Percentiles rank a stretch among this genome's conserved stretches.
Evolutionary conservation across 768 basidiomycete genomes (phyloP).

Genomic region (Grammothele lineata): DNA sequence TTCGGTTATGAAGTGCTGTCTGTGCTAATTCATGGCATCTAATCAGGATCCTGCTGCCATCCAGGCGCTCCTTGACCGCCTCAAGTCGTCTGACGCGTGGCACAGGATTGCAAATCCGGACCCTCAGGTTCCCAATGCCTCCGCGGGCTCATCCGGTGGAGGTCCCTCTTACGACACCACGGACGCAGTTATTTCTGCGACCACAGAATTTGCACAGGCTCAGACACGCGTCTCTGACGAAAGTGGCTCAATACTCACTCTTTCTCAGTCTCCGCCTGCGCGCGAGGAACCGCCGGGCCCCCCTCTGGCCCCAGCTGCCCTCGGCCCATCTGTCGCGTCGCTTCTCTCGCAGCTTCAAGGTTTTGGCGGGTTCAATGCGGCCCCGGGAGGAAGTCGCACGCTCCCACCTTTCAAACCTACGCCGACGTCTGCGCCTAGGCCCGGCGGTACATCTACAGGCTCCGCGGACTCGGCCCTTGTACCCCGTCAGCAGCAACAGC

Average conservation of each 20-base stretch:
- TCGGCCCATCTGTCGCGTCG: constrained; percentile 44
- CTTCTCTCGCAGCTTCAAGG: constrained; percentile 58
- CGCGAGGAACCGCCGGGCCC: no score
- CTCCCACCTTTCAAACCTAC: background rate
- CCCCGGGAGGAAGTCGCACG: constrained; percentile 1
- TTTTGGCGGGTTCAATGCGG: constrained; percentile 13
- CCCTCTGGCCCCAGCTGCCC: no score
- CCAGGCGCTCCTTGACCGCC: constrained; percentile 65
- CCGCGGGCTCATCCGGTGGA: no score
- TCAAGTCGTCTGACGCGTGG: constrained; percentile 69
- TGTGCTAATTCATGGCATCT: background rate
- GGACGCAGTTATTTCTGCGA: no score
- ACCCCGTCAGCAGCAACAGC: no score
- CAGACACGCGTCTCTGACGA: no score
- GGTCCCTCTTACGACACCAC: no score
- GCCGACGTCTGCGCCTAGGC: background rate
- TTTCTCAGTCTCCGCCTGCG: no score
- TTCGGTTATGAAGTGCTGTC: no score
- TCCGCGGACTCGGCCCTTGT: background rate
- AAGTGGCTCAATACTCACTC: no score
- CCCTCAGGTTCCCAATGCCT: no score
- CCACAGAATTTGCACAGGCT: no score
- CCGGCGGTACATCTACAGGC: background rate
- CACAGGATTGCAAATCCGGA: constrained; percentile 39
- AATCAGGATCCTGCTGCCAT: constrained; percentile 62